These are phyloP conservation scores for Annulohypoxylon bovei DNA, from an alignment of 495 filamentous ascomycete genomes.

Conservation along the genomic window DNA sequence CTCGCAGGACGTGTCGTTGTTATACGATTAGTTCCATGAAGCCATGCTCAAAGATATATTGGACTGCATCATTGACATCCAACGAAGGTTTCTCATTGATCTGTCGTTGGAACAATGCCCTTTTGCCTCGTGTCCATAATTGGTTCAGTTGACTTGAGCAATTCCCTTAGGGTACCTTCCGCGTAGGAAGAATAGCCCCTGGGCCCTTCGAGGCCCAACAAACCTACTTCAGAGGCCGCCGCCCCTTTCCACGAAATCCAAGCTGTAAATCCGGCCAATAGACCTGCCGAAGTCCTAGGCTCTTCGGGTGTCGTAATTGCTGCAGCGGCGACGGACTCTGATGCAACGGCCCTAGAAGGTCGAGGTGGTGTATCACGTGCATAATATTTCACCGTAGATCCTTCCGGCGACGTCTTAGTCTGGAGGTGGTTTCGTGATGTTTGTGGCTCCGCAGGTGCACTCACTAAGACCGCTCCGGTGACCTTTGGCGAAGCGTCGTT, in stretches of 20 bases:
- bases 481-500: not conserved
- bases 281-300: not conserved
- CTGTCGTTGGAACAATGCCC: not conserved
- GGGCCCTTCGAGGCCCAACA: not conserved
- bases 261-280: conserved; percentile 4
- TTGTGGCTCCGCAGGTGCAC: conserved; percentile 16
- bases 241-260: conserved; percentile 26
- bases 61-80: not conserved
- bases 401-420: conserved; percentile 23
- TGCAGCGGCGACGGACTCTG: conserved; percentile 1
- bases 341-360: conserved; percentile 3
- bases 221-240: not conserved
- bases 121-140: not conserved
- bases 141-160: conserved; percentile 8
- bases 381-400: not conserved
- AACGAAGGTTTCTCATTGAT: not conserved
- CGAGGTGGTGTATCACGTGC: conserved; percentile 20
- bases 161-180: conserved; percentile 18
- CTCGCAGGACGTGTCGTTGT: not conserved
- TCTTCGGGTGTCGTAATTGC: conserved; percentile 15
- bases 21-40: not conserved
- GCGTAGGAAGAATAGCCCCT: conserved; percentile 20
- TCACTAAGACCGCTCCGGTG: not conserved
- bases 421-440: conserved; percentile 31
- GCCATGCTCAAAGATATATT: not conserved